Base-by-base conservation (phyloP, 352 stramenopile species). In the Lagenidium sp. region DNA sequence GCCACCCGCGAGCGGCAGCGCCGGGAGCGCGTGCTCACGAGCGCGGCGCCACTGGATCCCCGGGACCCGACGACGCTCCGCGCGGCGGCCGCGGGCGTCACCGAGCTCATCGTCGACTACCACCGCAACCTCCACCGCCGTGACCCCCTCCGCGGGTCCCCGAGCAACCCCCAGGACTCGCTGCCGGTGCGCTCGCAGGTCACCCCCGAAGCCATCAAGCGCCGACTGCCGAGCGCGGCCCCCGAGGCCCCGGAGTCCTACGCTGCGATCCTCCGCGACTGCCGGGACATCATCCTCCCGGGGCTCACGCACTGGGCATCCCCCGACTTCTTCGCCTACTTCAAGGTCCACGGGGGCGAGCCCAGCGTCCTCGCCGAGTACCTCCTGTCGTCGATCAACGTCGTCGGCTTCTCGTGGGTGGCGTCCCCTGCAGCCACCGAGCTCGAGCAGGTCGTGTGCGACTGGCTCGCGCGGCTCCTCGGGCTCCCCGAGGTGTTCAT, bases 341-440 rank as follows among this genome's bases (percentile, higher is more conserved):
- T 81, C 43, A 80, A 80, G 41, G 60, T 58, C 8, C 65, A 58
- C 36, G 63, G 55, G 25, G 60, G 59, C 22, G 68, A 80, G 37
- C 67, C 71, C 5, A 78, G 63, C 37, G 58, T 69, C 16, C 45
- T 83, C n/a, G 70, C 65, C 8, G 70, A 83, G 34, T 64, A 71
- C 30, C 47, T 83, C 15, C 73, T 57, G 37, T 65, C 71, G 29
- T 76, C 63, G 20, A 44, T 82, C 22, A 71, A 78, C 35, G 60
- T 78, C 41, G 55, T 84, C 3, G 70, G 68, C 36, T 84, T 84
- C 51, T 82, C 64, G 44, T 88, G 75, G 75, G 60, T 84, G 23
- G 45, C 64, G 1, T 55, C 63, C 4, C 73, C 73, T 4, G 72
- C 72, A 8, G 70, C 66, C 15, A 86, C 76, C 12, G 75, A 87